Base-by-base conservation (phyloP, 345 rosid species). In the Citrus hindsii region DNA sequence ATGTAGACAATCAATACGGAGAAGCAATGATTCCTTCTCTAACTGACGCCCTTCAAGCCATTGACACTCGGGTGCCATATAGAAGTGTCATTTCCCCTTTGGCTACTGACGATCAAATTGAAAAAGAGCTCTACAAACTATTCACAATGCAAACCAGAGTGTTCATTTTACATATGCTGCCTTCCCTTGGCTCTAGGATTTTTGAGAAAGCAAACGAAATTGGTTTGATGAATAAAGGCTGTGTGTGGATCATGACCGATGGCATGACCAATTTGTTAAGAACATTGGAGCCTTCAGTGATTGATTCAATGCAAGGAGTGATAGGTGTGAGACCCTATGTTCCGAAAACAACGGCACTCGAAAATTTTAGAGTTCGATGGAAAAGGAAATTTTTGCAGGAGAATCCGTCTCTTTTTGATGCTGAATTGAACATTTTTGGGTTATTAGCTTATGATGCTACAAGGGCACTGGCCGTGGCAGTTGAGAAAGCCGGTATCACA, bases 391-490 rank as follows among this genome's bases (percentile, higher is more conserved):
- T 87, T 51, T 69, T 59, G 3, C 58, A 1, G 4, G 80, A 84
- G 10, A 80, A 82, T 64, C 79, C 76, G 2, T 25, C 9, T 9
- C 4, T 64, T 53, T n/a, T 55, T 13, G 74, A 84, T 73, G 73
- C 65, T 51, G 79, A 85, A 35, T 61, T 86, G 58, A 82, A 60
- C 30, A 74, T 82, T 24, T 81, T 71, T 37, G 94, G 90, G 9
- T 18, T 85, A 3, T 76, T 87, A 83, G 91, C 92, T 48, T 87
- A 90, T 80, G 92, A 89, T 79, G 89, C 89, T n/a, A 75, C 77
- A 27, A 64, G 60, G 0, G 89, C 90, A 25, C 53, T 90, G 0
- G 91, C 91, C 12, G 63, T 61, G 80, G 90, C 93, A 46, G 72
- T 86, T 75, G 92, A 90, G 80, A 82, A 82, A 48, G 83, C 80